phyloP scores from a whole-genome alignment of 352 stramenopile species.

The Globisporangium paroecandrum region DNA sequence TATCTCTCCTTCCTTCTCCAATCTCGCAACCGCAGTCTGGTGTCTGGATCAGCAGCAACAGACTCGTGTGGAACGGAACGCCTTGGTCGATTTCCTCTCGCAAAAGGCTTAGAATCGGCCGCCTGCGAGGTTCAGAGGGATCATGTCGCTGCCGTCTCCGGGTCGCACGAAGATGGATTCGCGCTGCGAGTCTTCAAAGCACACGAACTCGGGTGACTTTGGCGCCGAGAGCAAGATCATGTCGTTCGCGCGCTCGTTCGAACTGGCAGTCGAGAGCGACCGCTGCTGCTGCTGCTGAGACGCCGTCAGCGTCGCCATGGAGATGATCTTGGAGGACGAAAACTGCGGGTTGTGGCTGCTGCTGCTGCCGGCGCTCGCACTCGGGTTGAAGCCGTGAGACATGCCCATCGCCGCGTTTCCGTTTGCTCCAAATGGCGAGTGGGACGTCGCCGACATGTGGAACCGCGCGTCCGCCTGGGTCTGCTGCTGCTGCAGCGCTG shows the following conservation, averaged over 20 bases:
- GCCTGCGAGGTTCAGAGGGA: slow-evolving; percentile 41
- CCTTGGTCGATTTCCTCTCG: not conserved
- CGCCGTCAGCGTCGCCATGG: not conserved
- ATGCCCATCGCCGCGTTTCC: not conserved
- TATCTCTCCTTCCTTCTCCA: not conserved
- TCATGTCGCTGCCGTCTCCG: slow-evolving; percentile 48
- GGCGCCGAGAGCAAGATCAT: slow-evolving; percentile 30
- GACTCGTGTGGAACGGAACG: too few species aligned
- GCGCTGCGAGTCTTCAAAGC: slow-evolving; percentile 33
- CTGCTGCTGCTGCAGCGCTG: not conserved
- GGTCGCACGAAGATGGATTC: slow-evolving; percentile 29
- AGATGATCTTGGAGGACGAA: slow-evolving; percentile 22
- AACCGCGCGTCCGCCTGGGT: not conserved
- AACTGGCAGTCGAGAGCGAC: not conserved
- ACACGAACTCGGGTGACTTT: slow-evolving; percentile 35
- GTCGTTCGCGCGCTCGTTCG: slow-evolving; percentile 15
- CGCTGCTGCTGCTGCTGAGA: slow-evolving; percentile 7
- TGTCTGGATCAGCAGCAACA: too few species aligned
- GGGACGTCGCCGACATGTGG: not conserved
- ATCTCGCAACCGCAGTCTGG: not conserved
- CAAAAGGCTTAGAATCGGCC: not conserved
- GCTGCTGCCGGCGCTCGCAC: slow-evolving; percentile 1
- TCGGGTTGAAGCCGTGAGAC: slow-evolving; percentile 1
- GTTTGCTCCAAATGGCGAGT: not conserved
- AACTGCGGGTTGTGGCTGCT: slow-evolving; percentile 8